Base-by-base conservation (phyloP, 2,329 filamentous ascomycete genomes). In the Ascochyta koolunga region DNA sequence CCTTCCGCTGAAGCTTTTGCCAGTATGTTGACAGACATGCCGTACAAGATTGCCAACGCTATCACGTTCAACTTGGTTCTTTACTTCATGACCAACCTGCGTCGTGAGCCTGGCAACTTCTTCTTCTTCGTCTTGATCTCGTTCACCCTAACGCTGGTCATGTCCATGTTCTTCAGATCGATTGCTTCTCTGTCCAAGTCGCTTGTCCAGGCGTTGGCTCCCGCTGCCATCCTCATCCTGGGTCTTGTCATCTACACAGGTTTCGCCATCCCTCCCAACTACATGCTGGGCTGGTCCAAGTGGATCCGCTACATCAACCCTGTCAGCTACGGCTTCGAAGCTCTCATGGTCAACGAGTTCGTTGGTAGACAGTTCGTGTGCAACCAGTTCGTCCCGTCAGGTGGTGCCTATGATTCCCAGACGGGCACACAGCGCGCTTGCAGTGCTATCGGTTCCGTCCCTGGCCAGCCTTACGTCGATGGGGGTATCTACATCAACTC, bases 11-110 rank as follows among this genome's bases (percentile, higher is more conserved):
- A 97, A 80, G 90, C 91, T n/a, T 82, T 91, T 54, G 86, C 90
- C 0, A 95, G 90, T 9, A 95, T 96, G 88, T 76, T 96, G 25
- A 89, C 85, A 58, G 93, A 97, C 65, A 77, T 96, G 76, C 93
- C 93, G 0, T 91, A 91, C 75, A 96, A 95, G 74, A 75, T 96
- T 8, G 32, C 76, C n/a, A 93, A 93, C 64, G 77, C 85, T 1
- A 82, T 96, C 59, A 76, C 84, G 4, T 96, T 96, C 80, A 96
- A 96, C 70, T 46, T 93, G 27, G 82, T 86, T 1, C 76, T 96
- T 2, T 96, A 96, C 78, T 96, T 96, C 76, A 88, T 97, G 85
- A 89, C 90, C 0, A 89, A 92, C 60, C 79, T 97, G 25, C 84
- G 89, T 50, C 83, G 91, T 46, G 86, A 89, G 59, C 79, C 89